Evolutionary conservation across 768 basidiomycete species (phyloP).

Genomic region (Lactarius indigo): DNA sequence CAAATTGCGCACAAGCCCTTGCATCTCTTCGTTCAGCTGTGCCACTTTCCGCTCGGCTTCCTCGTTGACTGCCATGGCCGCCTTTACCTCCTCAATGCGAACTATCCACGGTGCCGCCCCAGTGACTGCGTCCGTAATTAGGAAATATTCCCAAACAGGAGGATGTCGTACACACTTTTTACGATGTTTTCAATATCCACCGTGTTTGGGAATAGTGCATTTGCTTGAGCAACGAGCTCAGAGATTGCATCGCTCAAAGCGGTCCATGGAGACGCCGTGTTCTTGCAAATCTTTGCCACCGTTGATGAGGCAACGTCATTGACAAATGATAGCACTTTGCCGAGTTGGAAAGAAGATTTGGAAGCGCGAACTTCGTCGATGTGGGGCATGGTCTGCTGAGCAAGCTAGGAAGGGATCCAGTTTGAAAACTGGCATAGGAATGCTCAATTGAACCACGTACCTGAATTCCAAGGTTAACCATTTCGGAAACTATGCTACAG

Average conservation of each 20-base stretch:
- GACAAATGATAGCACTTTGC: conserved; percentile 64
- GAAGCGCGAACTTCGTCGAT: conserved; percentile 74
- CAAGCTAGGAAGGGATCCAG: conserved; percentile 52
- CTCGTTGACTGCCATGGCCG: conserved; percentile 77
- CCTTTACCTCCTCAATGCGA: conserved; percentile 79
- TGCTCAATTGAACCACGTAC: conserved; percentile 40
- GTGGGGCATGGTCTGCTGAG: conserved; percentile 85
- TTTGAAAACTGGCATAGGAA: neutral
- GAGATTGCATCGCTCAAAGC: conserved; percentile 66
- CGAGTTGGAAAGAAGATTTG: conserved; percentile 75
- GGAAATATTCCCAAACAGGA: neutral
- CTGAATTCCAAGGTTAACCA: conserved; percentile 89
- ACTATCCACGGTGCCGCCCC: conserved; percentile 82
- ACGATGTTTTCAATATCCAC: conserved; percentile 74
- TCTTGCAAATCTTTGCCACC: conserved; percentile 62
- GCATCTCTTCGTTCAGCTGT: conserved; percentile 86
- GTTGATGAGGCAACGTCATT: conserved; percentile 70
- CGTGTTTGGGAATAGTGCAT: conserved; percentile 63
- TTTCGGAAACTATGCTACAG: conserved; percentile 69
- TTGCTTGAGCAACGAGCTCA: conserved; percentile 68
- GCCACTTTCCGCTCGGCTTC: conserved; percentile 89
- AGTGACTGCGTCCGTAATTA: conserved; percentile 45
- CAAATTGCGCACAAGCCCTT: conserved; percentile 78
- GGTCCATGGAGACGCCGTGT: conserved; percentile 72
- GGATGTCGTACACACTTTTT: conserved; percentile 55